Evolutionary conservation across 768 basidiomycete species (phyloP).

Genomic region (Gelatoporia subvermispora): DNA sequence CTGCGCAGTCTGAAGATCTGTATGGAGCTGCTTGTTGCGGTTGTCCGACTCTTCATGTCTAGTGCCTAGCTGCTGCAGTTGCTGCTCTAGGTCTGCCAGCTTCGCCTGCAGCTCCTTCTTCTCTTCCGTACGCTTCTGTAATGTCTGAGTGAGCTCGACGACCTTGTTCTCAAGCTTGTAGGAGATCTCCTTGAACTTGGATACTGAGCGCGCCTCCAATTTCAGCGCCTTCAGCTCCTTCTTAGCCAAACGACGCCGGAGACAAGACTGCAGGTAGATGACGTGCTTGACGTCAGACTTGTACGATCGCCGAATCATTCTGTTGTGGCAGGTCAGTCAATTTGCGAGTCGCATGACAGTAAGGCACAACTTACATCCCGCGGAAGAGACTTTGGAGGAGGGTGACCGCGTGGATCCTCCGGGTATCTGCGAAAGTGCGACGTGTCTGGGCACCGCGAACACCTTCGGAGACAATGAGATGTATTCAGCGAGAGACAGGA

Average conservation of each 20-base stretch:
- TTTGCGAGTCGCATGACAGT: not conserved
- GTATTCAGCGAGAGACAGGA: not conserved
- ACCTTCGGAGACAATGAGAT: slow-evolving; percentile 36
- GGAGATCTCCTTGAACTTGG: slow-evolving; percentile 98
- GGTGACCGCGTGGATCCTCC: slow-evolving; percentile 57
- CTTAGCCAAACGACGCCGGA: slow-evolving; percentile 83
- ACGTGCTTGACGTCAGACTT: slow-evolving; percentile 63
- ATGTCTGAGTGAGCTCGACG: slow-evolving; percentile 91
- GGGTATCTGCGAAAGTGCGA: slow-evolving; percentile 48
- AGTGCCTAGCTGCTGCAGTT: slow-evolving; percentile 78
- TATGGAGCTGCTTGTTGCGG: slow-evolving; percentile 67
- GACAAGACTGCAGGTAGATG: slow-evolving; percentile 84
- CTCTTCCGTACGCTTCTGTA: slow-evolving; percentile 88
- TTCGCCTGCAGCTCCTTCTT: slow-evolving; percentile 82
- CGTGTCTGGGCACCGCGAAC: slow-evolving; percentile 74
- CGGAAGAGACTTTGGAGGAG: slow-evolving; percentile 80
- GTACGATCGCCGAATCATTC: slow-evolving; percentile 51
- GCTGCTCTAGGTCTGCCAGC: slow-evolving; percentile 75
- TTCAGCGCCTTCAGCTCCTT: slow-evolving; percentile 80
- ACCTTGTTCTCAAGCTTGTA: slow-evolving; percentile 99
- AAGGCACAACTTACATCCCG: slow-evolving; percentile 64
- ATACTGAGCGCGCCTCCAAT: slow-evolving; percentile 92
- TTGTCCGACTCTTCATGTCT: slow-evolving; percentile 85
- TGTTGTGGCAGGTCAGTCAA: slow-evolving; percentile 21
- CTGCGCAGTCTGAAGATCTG: slow-evolving; percentile 64